Base-by-base conservation (phyloP, 768 basidiomycete species). In the Tephrocybe sp. region DNA sequence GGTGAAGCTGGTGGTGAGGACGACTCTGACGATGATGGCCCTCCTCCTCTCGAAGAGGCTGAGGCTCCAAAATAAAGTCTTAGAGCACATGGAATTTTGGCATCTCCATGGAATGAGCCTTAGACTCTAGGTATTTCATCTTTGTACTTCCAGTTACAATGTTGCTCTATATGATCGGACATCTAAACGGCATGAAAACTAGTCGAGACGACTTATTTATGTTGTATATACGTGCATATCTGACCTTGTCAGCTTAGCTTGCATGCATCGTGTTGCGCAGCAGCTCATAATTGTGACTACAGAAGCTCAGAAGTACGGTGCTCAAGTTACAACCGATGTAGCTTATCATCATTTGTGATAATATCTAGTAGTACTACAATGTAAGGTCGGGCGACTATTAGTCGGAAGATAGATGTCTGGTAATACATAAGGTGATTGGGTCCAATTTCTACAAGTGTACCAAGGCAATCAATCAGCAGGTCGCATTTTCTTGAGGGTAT, bases 41-140 rank as follows among this genome's bases (percentile, higher is more conserved):
- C 88, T 50, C 90, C 90, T 45, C 87, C 90, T 59, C 85, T 93
- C 41, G 90, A 92, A 71, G 82, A 84, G n/a, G 75, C 74, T 25
- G 77, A 80, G 61, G 62, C 72, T 18, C 24, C 69, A 41, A 78
- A 78, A 62, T 74, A 69, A 64, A 62, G 25, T n/a, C 21, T 14
- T 34, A 36, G 34, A 36, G 28, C 28, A 11, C 28, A 11, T 30
- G n/a, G n/a, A n/a, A n/a, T 30, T 30, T 30, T 30, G 28, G 5
- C 28, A 30, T 30, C 28, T 30, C 28, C 11, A 30, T 11, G 11
- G 28, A 5, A n/a, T n/a, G n/a, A 17, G 28, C 18, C 17, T 51
- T 1, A 25, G 15, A 14, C 24, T 37, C 15, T 15, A 21, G 39
- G 18, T 24, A 28, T 5, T 11, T 30, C 28, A 5, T 30, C n/a